Evolutionary conservation across 495 filamentous ascomycete species (phyloP).

Genomic region (Neurospora hispaniola): DNA sequence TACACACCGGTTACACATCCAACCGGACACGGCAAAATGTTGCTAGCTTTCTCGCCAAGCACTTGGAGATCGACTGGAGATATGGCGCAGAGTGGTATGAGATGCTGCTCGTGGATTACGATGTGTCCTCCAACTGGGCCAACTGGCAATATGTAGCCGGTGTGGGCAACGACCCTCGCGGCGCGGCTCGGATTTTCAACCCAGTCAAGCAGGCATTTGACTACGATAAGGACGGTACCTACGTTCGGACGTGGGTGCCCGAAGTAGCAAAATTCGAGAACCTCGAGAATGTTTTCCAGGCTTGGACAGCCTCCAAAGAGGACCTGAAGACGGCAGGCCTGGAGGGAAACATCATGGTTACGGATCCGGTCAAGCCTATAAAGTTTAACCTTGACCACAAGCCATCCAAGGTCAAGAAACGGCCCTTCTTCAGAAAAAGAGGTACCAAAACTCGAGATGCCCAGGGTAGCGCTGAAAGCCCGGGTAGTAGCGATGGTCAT

Average conservation of each 20-base stretch:
- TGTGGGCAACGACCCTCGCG: slow-evolving; percentile 62
- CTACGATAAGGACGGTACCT: slow-evolving; percentile 55
- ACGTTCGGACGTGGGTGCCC: slow-evolving; percentile 54
- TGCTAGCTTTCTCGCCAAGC: slow-evolving; percentile 58
- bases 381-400: slow-evolving; percentile 40
- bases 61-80: slow-evolving; percentile 64
- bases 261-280: slow-evolving; percentile 44
- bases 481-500: neutral
- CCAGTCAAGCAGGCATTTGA: slow-evolving; percentile 61
- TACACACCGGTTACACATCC: slow-evolving; percentile 60
- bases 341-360: slow-evolving; percentile 38
- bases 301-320: slow-evolving; percentile 45
- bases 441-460: slow-evolving; percentile 1
- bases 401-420: slow-evolving; percentile 19
- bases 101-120: slow-evolving; percentile 57
- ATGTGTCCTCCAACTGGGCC: slow-evolving; percentile 61
- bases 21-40: slow-evolving; percentile 65
- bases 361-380: slow-evolving; percentile 47
- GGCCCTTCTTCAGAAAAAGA: slow-evolving; percentile 21
- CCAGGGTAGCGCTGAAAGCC: neutral
- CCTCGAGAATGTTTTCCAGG: slow-evolving; percentile 51
- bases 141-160: slow-evolving; percentile 71
- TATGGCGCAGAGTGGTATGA: slow-evolving; percentile 74
- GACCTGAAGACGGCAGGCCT: slow-evolving; percentile 42
- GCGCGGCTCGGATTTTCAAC: slow-evolving; percentile 57